Evolutionary conservation across 192 early-diverging fungal species (phyloP).

Genomic region (Phycomyces blakesleeanus): DNA sequence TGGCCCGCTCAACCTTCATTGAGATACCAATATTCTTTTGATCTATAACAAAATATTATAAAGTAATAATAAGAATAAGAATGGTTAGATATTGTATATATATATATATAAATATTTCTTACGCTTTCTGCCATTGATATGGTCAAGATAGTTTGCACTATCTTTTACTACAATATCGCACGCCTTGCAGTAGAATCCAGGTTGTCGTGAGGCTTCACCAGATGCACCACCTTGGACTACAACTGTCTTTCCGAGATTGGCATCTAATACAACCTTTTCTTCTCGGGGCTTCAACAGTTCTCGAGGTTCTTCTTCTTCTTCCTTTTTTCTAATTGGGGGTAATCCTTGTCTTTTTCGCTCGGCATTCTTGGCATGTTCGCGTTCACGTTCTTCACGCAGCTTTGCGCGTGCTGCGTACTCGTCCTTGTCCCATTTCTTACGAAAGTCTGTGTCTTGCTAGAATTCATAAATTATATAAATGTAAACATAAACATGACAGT

Average conservation of each 20-base stretch:
- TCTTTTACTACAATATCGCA: conserved; percentile 90
- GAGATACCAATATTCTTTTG: conserved; percentile 76
- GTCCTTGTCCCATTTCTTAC: conserved; percentile 42
- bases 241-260: conserved; percentile 77
- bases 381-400: conserved; percentile 28
- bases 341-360: conserved; percentile 37
- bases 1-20: conserved; percentile 79
- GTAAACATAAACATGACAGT: too few relatives aligned
- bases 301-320: conserved; percentile 20
- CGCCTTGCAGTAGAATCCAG: conserved; percentile 89
- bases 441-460: conserved; percentile 40
- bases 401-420: conserved; percentile 39
- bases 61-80: too few relatives aligned
- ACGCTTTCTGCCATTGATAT: conserved; percentile 89
- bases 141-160: conserved; percentile 85
- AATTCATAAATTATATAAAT: background rate
- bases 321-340: conserved; percentile 20
- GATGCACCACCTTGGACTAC: conserved; percentile 62
- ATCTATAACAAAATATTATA: too few relatives aligned
- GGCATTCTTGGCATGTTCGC: conserved; percentile 31
- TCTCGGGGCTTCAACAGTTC: conserved; percentile 36
- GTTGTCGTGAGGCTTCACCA: conserved; percentile 56
- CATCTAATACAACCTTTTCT: conserved; percentile 64
- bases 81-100: too few relatives aligned
- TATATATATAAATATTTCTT: conserved; percentile 25